These are phyloP conservation scores for Schwanniomyces etchellsii DNA, from an alignment of 1,139 yeast species.

Conservation along the genomic window DNA sequence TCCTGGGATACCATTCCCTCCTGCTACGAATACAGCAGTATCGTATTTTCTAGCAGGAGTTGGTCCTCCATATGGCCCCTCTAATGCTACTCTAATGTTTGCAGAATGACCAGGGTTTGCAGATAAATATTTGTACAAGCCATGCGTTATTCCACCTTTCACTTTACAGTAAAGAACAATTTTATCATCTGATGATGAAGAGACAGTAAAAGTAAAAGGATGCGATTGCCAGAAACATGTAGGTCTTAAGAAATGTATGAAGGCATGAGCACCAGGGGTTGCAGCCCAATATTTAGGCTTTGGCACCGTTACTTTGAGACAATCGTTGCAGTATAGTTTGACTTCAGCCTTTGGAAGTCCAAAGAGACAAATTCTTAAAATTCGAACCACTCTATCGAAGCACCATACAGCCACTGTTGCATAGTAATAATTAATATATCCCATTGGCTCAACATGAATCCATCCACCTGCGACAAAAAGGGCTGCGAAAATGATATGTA, in stretches of 20 bases:
- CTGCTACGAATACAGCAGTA: slow-evolving; percentile 33
- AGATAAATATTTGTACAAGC: slow-evolving; percentile 23
- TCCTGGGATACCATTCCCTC: slow-evolving; percentile 42
- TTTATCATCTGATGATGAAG: slow-evolving; percentile 14
- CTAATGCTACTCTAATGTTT: slow-evolving; percentile 29
- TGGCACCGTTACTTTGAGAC: slow-evolving; percentile 35
- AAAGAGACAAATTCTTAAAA: slow-evolving; percentile 26
- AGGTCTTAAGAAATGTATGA: slow-evolving; percentile 36
- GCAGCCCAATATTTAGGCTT: slow-evolving; percentile 37
- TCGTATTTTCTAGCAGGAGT: slow-evolving; percentile 24
- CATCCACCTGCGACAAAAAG: slow-evolving; percentile 38
- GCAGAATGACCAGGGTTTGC: slow-evolving; percentile 19
- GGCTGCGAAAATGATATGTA: slow-evolving; percentile 38
- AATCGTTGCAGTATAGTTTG: slow-evolving; percentile 29
- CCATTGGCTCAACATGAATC: slow-evolving; percentile 35
- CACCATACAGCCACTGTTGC: slow-evolving; percentile 40
- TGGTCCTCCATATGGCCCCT: slow-evolving; percentile 38
- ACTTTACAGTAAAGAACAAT: slow-evolving; percentile 27
- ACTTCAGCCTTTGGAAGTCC: slow-evolving; percentile 36
- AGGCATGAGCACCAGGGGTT: slow-evolving; percentile 49
- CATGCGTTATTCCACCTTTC: slow-evolving; percentile 34
- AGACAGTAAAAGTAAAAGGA: slow-evolving; percentile 33
- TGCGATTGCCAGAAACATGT: slow-evolving; percentile 40
- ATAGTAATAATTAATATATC: slow-evolving; percentile 33
- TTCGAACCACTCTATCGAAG: slow-evolving; percentile 35